Evolutionary conservation across 441 rosid species (phyloP), one percentile per base, ranked within the genome.

Genomic region (Codiaeum variegatum): DNA sequence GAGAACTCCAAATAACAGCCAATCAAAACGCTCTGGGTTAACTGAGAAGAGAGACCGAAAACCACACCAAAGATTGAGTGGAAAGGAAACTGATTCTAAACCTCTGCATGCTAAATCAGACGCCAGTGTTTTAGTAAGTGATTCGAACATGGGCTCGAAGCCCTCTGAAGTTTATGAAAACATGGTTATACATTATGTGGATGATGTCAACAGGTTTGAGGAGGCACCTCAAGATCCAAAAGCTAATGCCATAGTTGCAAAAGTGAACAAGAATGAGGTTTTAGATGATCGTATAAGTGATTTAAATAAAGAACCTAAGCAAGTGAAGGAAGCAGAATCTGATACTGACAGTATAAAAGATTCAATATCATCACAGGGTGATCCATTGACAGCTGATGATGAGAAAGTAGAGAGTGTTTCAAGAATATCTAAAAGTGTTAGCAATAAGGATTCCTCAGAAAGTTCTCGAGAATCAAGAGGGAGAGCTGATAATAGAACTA

Each of bases 331-430:
- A 79, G 90, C 76, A n/a, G 87, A 75, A 52, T 85, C 90, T 34
- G 90, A 85, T 71, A 40, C 89, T 13, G 90, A 89, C 56, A 81
- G 87, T 9, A 67, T 70, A 26, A 82, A 81, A 76, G 91, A 84
- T 83, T 88, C 91, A 18, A 78, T 81, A 47, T 90, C 93, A 63
- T 91, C 93, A 72, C 91, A 85, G 46, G 90, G 87, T 42, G 93
- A 90, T 76, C 72, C 83, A 6, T 78, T 77, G 47, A 70, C 79
- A 19, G 72, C 67, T 42, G 92, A 90, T 70, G 92, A 87, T 70
- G 90, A 87, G 83, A 90, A 75, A 72, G 76, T 70, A 73, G 89
- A 83, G 40, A 79, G 73, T 38, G 74, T 76, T 73, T 63, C 78
- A 13, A 62, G 71, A 70, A 82, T 81, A 44, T 65, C 79, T 51